Evolutionary conservation across 2,329 filamentous ascomycete genomes (phyloP).

Genomic region (Albophoma yamanashiensis): DNA sequence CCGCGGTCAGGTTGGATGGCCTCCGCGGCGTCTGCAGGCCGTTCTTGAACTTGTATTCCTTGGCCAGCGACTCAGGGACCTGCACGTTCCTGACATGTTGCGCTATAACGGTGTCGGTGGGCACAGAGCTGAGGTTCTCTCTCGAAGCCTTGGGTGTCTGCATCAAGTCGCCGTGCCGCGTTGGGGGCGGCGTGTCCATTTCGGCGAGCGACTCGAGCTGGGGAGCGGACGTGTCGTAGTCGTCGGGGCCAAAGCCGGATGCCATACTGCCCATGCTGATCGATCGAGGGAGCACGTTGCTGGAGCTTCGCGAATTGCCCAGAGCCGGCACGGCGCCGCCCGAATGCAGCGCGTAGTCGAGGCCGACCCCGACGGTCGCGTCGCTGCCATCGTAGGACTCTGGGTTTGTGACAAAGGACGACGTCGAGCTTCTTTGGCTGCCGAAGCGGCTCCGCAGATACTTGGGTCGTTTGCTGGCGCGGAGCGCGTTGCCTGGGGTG

Average conservation of each 20-base stretch:
- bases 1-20: slow-evolving; percentile 30
- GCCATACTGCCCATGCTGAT: slow-evolving; percentile 86
- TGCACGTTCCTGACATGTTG: slow-evolving; percentile 84
- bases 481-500: slow-evolving; percentile 35
- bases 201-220: slow-evolving; percentile 41
- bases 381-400: slow-evolving; percentile 59
- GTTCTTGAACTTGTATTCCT: slow-evolving; percentile 72
- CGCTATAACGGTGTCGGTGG: slow-evolving; percentile 80
- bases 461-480: slow-evolving; percentile 36
- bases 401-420: slow-evolving; percentile 43
- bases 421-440: slow-evolving; percentile 50
- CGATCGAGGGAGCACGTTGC: slow-evolving; percentile 56
- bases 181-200: slow-evolving; percentile 29
- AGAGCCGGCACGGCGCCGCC: slow-evolving; percentile 59
- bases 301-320: slow-evolving; percentile 37
- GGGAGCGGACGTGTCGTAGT: slow-evolving; percentile 32
- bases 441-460: slow-evolving; percentile 46
- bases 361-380: slow-evolving; percentile 52
- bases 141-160: slow-evolving; percentile 59
- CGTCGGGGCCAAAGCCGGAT: slow-evolving; percentile 53
- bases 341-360: slow-evolving; percentile 74
- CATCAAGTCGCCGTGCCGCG: slow-evolving; percentile 35
- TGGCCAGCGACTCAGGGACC: slow-evolving; percentile 78
- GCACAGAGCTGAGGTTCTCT: slow-evolving; percentile 44
- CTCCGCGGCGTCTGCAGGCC: slow-evolving; percentile 50